Percentiles rank a stretch among this genome's conserved stretches.
phyloP scores from a whole-genome alignment of 2,329 filamentous ascomycete genomes.

The Penicillium psychrosexuale region DNA sequence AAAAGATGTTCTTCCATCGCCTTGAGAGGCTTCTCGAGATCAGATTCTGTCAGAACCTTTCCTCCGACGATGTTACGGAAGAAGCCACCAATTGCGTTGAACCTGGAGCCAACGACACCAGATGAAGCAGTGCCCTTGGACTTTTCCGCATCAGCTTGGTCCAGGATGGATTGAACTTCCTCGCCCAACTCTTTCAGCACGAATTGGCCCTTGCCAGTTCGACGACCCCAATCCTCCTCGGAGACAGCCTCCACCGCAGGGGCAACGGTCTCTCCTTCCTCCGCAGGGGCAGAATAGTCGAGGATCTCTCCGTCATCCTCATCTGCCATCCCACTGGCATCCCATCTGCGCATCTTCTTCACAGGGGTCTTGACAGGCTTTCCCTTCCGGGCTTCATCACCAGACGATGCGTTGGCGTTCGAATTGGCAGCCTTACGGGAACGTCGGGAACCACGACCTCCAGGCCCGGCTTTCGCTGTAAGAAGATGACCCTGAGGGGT shows the following conservation, averaged over 20 bases:
- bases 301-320: conserved; percentile 77
- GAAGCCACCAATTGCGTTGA: conserved; percentile 79
- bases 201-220: conserved; percentile 85
- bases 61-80: conserved; percentile 95
- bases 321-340: conserved; percentile 80
- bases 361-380: conserved; percentile 48
- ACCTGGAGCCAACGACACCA: conserved; percentile 72
- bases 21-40: conserved; percentile 88
- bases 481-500: conserved; percentile 71
- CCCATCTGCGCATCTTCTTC: conserved; percentile 91
- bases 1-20: conserved; percentile 94
- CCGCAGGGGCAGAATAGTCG: conserved; percentile 76
- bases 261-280: conserved; percentile 53
- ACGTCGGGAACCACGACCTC: conserved; percentile 73
- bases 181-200: conserved; percentile 90
- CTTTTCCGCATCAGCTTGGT: conserved; percentile 69
- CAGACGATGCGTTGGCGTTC: conserved; percentile 62
- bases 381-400: conserved; percentile 72
- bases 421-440: conserved; percentile 66
- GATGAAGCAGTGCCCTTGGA: conserved; percentile 47
- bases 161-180: conserved; percentile 85
- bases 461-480: conserved; percentile 70
- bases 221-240: conserved; percentile 77
- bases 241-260: conserved; percentile 70
- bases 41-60: conserved; percentile 83